Base-by-base conservation (phyloP, 1,284 basidiomycete species). In the Malassezia brasiliensis region DNA sequence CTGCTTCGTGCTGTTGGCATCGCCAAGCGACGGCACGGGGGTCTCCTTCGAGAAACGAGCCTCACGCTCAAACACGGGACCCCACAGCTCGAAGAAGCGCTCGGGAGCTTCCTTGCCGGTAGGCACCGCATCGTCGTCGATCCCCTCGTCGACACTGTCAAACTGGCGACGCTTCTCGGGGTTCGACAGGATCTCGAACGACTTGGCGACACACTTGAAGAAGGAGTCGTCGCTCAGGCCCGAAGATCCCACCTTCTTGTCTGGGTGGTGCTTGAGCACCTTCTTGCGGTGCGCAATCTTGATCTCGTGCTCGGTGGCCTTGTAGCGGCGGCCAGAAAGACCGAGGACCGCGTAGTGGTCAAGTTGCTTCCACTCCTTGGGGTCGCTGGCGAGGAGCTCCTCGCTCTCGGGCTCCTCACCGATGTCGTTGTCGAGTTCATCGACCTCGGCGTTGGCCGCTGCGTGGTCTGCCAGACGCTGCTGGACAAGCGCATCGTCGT, bases 331-430 rank as follows among this genome's bases (percentile, higher is more conserved):
- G 70, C 86, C 83, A 25, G 90, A 93, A 5, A 98, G 82, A 69
- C 93, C 93, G 50, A 96, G 85, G 34, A 96, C 88, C 56, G 87
- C 88, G 75, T 96, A 96, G 76, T 96, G 89, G 76, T 98, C 93
- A 83, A 96, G 94, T 82, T 90, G 89, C 88, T 98, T 98, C 93
- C 93, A 98, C 76, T 96, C 90, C 77, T 96, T 96, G 15, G 93
- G 88, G 79, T 98, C 94, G 17, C 84, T 79, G 31, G 79, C 76
- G 44, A 93, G 77, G 47, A 91, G 72, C 25, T 85, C 85, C 10
- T 80, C 79, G 34, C 81, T 78, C 79, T 98, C 94, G 59, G 84
- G 79, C 78, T 98, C 94, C 59, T 93, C 88, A 5, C 90, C 90
- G 8, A 96, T 85, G 42, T 90, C 90, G 17, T 86, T 83, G 53